A percentile compares a stretch with the other conserved stretches of the same genome.
Conservation (phyloP, 228 moss, liverwort and hornwort genomes). For the Sphagnum fallax region DNA sequence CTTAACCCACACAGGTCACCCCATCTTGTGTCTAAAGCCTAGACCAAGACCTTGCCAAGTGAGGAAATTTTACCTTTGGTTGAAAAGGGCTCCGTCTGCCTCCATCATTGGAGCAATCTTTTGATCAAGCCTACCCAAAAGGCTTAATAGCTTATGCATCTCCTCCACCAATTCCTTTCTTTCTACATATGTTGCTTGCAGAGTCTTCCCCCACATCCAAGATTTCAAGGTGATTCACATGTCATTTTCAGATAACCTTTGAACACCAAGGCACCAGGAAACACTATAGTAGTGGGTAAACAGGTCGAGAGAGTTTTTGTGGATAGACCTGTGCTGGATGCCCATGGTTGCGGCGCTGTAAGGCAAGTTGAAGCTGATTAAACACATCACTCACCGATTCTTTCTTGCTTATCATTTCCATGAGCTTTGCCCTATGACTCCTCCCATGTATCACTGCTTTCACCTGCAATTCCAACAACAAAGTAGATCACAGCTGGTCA, state of each 20-base stretch:
- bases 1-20: too few relatives aligned
- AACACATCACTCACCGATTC: slow-evolving; percentile 76
- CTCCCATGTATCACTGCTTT: slow-evolving; percentile 67
- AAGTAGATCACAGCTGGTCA: too few relatives aligned
- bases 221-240: too few relatives aligned
- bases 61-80: slow-evolving; percentile 38
- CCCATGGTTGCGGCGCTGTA: slow-evolving; percentile 64
- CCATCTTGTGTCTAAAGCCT: too few relatives aligned
- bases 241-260: too few relatives aligned
- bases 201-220: slow-evolving; percentile 29
- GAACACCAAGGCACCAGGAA: too few relatives aligned
- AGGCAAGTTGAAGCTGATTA: slow-evolving; percentile 76
- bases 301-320: too few relatives aligned
- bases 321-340: slow-evolving; percentile 54
- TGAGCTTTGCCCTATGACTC: slow-evolving; percentile 59
- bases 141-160: slow-evolving; percentile 74
- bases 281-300: too few relatives aligned
- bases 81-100: slow-evolving; percentile 80
- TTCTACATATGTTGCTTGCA: slow-evolving; percentile 52
- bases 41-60: too few relatives aligned
- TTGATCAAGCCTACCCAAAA: slow-evolving; percentile 82
- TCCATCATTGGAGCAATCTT: slow-evolving; percentile 91
- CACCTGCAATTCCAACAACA: slow-evolving; percentile 29
- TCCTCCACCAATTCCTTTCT: slow-evolving; percentile 57
- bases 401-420: slow-evolving; percentile 82